A percentile compares a stretch with the other conserved stretches of the same genome.
These are phyloP conservation scores for Penicillium waksmanii DNA, from an alignment of 495 filamentous ascomycete species.

Conservation along the genomic window DNA sequence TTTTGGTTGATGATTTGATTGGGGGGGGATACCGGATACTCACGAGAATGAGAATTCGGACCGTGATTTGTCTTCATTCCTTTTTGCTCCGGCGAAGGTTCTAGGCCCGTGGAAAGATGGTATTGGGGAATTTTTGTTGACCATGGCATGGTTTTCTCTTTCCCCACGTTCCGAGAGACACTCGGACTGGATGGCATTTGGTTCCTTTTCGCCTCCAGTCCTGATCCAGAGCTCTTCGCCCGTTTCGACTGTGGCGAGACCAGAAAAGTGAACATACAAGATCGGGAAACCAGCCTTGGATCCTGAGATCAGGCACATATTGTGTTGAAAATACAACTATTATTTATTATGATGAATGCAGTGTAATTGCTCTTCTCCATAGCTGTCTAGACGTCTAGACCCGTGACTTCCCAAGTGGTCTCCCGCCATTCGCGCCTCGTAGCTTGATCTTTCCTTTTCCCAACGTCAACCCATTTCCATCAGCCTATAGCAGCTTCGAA, in stretches of 20 bases:
- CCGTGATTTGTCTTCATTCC: conserved; percentile 3
- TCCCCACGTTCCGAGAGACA: conserved; percentile 22
- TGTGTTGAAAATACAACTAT: conserved; percentile 21
- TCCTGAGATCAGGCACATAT: conserved; percentile 30
- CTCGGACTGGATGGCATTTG: conserved; percentile 40
- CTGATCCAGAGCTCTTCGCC: conserved; percentile 27
- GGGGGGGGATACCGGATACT: conserved; percentile 2
- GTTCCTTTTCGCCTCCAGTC: conserved; percentile 42
- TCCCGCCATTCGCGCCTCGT: neutral
- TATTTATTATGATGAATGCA: neutral
- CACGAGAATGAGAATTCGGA: neutral
- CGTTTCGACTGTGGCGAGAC: conserved; percentile 28
- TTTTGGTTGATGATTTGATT: conserved; percentile 1
- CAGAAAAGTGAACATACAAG: conserved; percentile 38
- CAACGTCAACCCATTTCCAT: neutral
- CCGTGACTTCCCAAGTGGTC: neutral
- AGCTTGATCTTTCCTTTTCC: neutral
- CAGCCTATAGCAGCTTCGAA: neutral
- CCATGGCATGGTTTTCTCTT: conserved; percentile 4
- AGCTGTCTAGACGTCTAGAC: neutral
- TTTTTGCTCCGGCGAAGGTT: conserved; percentile 2
- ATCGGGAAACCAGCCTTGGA: conserved; percentile 19
- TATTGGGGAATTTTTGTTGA: conserved; percentile 8
- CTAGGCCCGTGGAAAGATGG: conserved; percentile 3
- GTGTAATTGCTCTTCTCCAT: conserved; percentile 6